Evolutionary conservation across 1,284 basidiomycete genomes (phyloP).

Genomic region (Phenoliferia sp.): DNA sequence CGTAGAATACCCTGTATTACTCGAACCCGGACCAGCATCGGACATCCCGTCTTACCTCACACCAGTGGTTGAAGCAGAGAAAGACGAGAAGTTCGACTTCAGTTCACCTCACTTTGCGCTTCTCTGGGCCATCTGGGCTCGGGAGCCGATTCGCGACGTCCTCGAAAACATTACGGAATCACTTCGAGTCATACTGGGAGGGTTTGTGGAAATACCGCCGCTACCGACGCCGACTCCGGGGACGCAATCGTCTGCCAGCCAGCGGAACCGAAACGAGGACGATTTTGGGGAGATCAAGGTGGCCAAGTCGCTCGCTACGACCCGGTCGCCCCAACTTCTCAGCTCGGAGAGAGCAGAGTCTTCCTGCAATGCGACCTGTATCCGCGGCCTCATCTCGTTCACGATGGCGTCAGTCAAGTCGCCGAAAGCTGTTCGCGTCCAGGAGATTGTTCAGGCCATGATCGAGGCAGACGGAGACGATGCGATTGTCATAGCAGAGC

Average conservation of each 20-base stretch:
- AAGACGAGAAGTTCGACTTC: background rate
- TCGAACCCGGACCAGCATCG: slow-evolving; percentile 58
- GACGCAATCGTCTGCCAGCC: slow-evolving; percentile 13
- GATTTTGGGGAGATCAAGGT: slow-evolving; percentile 61
- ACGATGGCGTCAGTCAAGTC: slow-evolving; percentile 21
- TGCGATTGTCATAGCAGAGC: slow-evolving; percentile 56
- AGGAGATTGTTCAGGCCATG: slow-evolving; percentile 57
- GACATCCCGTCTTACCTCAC: slow-evolving; percentile 61
- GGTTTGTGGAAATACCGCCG: background rate
- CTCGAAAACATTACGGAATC: slow-evolving; percentile 21
- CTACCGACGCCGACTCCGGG: slow-evolving; percentile 32
- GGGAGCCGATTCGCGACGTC: background rate
- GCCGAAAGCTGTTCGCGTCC: slow-evolving; percentile 14
- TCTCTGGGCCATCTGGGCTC: slow-evolving; percentile 19
- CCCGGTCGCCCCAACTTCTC: background rate
- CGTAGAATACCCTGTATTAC: slow-evolving; percentile 48
- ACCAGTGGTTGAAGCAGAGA: background rate
- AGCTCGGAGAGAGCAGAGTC: slow-evolving; percentile 3
- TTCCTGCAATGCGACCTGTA: slow-evolving; percentile 8
- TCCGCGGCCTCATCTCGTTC: slow-evolving; percentile 21
- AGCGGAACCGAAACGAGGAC: slow-evolving; percentile 46
- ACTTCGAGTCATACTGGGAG: slow-evolving; percentile 14
- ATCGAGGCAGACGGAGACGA: slow-evolving; percentile 51
- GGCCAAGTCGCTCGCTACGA: slow-evolving; percentile 20
- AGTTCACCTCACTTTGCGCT: slow-evolving; percentile 2